phyloP scores from a whole-genome alignment of 345 rosid genomes.

The Chamaenerion angustifolium region DNA sequence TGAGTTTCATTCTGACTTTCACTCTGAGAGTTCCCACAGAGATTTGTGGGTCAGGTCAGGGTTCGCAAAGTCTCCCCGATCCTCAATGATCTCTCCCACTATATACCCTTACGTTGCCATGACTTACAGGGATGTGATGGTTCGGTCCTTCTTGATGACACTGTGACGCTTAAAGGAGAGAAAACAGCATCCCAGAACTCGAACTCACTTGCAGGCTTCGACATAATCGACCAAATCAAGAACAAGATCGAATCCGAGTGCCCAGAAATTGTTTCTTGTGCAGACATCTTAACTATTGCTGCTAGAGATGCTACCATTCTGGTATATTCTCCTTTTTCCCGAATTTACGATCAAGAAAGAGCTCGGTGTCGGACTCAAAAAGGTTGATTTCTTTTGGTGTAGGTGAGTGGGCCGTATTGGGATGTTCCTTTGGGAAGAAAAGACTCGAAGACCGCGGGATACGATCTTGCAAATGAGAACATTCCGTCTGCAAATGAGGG shows the following conservation, averaged over 20 bases:
- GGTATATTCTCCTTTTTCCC: slow-evolving; percentile 20
- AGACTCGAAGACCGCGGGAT: slow-evolving; percentile 66
- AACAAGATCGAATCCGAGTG: slow-evolving; percentile 82
- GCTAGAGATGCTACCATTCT: slow-evolving; percentile 81
- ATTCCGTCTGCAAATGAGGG: slow-evolving; percentile 58
- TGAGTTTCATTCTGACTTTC: too few relatives aligned
- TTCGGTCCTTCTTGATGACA: slow-evolving; percentile 75
- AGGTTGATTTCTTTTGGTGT: neutral
- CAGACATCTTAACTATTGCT: slow-evolving; percentile 77
- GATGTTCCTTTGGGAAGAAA: slow-evolving; percentile 89
- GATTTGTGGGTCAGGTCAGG: too few relatives aligned
- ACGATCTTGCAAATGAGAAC: slow-evolving; percentile 28
- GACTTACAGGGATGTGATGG: slow-evolving; percentile 71
- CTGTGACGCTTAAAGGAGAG: slow-evolving; percentile 51
- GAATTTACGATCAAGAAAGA: neutral
- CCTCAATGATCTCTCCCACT: too few relatives aligned
- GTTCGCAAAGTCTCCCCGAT: too few relatives aligned
- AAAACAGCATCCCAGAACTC: slow-evolving; percentile 46
- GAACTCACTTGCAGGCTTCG: slow-evolving; percentile 50
- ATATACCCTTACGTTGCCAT: too few relatives aligned
- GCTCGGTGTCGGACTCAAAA: neutral
- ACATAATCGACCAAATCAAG: slow-evolving; percentile 65
- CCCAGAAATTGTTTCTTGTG: slow-evolving; percentile 84
- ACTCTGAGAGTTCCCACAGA: too few relatives aligned
- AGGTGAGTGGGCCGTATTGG: slow-evolving; percentile 98